Percentiles rank a stretch among this genome's conserved stretches.
Conservation (phyloP, 2,329 filamentous ascomycete genomes). For the Colletotrichum tanaceti region DNA sequence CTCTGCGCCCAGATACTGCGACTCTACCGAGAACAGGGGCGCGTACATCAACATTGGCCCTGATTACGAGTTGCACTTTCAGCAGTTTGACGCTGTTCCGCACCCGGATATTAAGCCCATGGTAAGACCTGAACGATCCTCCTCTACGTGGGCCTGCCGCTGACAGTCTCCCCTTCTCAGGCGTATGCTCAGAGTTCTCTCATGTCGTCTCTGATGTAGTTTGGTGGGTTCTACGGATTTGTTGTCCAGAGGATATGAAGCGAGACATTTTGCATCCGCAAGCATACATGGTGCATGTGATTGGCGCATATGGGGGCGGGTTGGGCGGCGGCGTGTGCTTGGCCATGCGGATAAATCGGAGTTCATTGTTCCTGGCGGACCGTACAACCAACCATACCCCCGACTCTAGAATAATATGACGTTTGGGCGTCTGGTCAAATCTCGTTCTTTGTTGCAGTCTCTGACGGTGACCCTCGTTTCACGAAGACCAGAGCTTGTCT, state of each 20-base stretch:
- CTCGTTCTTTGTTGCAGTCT: background rate
- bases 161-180: slow-evolving; percentile 55
- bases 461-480: slow-evolving; percentile 40
- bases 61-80: slow-evolving; percentile 90
- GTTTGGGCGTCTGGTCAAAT: slow-evolving; percentile 32
- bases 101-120: slow-evolving; percentile 97
- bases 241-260: slow-evolving; percentile 19
- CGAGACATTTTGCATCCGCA: slow-evolving; percentile 38
- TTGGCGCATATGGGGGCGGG: slow-evolving; percentile 37
- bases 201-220: slow-evolving; percentile 79
- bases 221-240: slow-evolving; percentile 3
- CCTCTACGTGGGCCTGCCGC: slow-evolving; percentile 41
- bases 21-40: slow-evolving; percentile 97
- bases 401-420: slow-evolving; percentile 37
- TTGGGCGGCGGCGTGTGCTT: slow-evolving; percentile 36
- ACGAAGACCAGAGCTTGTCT: slow-evolving; percentile 61
- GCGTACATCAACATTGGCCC: slow-evolving; percentile 97
- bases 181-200: slow-evolving; percentile 88
- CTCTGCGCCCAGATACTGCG: slow-evolving; percentile 96
- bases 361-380: slow-evolving; percentile 33
- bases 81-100: slow-evolving; percentile 95
- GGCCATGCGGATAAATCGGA: slow-evolving; percentile 40
- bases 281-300: slow-evolving; percentile 39
- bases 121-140: slow-evolving; percentile 57
- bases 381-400: slow-evolving; percentile 28